phyloP scores from a whole-genome alignment of 495 filamentous ascomycete species.

The Aspergillus olivimuriae region DNA sequence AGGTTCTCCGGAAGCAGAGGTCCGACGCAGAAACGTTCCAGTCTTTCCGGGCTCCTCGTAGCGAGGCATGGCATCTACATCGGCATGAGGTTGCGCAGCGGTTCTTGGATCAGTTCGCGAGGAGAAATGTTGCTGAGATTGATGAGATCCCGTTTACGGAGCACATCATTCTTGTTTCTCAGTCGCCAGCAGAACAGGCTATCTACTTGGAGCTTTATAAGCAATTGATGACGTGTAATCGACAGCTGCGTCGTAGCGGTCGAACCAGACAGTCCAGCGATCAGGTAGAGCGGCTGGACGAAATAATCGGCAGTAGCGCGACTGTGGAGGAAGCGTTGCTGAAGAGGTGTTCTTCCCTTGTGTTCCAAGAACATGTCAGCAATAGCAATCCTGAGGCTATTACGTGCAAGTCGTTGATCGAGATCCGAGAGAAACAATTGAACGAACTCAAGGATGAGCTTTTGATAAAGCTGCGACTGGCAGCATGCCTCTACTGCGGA shows the following conservation, averaged over 20 bases:
- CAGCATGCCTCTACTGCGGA: constrained; percentile 28
- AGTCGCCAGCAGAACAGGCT: constrained; percentile 34
- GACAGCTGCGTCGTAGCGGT: constrained; percentile 26
- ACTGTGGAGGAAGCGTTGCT: constrained; percentile 40
- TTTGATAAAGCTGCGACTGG: constrained; percentile 16
- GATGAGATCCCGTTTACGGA: constrained; percentile 33
- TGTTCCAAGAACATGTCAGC: constrained; percentile 9
- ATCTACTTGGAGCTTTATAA: constrained; percentile 44
- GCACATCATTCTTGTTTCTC: constrained; percentile 30
- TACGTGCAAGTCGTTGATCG: constrained; percentile 17
- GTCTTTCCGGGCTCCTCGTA: constrained; percentile 33
- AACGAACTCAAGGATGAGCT: constrained; percentile 25
- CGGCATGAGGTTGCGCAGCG: constrained; percentile 43
- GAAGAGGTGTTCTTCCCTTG: constrained; percentile 36
- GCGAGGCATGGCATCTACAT: constrained; percentile 45
- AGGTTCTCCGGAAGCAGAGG: constrained; percentile 14
- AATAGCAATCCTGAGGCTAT: constrained; percentile 10
- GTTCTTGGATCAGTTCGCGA: constrained; percentile 48
- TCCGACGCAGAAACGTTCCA: constrained; percentile 44
- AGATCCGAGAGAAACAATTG: constrained; percentile 23
- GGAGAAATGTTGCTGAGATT: constrained; percentile 45
- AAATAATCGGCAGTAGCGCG: constrained; percentile 34
- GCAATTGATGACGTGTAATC: constrained; percentile 35
- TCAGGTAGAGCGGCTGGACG: constrained; percentile 32
- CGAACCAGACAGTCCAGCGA: constrained; percentile 32